Evolutionary conservation across 768 basidiomycete genomes (phyloP).

Genomic region (Hysterangium stoloniferum): DNA sequence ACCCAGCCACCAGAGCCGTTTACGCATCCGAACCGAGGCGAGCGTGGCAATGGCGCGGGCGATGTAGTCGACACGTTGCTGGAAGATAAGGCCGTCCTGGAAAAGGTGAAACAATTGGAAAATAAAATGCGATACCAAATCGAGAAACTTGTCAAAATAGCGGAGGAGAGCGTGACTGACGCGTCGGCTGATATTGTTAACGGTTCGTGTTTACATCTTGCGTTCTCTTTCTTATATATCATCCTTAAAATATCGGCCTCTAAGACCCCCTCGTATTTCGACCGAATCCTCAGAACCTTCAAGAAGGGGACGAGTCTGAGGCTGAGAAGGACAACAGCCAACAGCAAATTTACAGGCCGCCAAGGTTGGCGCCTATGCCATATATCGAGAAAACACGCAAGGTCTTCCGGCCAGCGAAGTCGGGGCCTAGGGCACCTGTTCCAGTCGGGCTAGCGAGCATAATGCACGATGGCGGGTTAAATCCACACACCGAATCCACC

Average conservation of each 20-base stretch:
- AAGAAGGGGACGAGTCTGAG: slow-evolving; percentile 34
- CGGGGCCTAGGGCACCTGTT: slow-evolving; percentile 44
- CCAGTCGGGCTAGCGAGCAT: slow-evolving; percentile 57
- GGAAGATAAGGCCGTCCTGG: slow-evolving; percentile 73
- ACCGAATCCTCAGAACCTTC: slow-evolving; percentile 77
- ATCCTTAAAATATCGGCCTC: slow-evolving; percentile 1
- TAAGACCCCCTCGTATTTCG: slow-evolving; percentile 88
- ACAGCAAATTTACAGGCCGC: slow-evolving; percentile 67
- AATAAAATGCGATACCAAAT: slow-evolving; percentile 90
- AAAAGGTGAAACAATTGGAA: slow-evolving; percentile 83
- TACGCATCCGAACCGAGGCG: slow-evolving; percentile 38
- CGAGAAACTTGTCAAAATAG: slow-evolving; percentile 80
- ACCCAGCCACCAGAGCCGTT: slow-evolving; percentile 46
- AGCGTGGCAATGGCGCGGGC: slow-evolving; percentile 53
- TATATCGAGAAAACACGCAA: slow-evolving; percentile 63
- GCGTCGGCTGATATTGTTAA: slow-evolving; percentile 39
- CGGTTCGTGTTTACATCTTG: slow-evolving; percentile 45
- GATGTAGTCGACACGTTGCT: slow-evolving; percentile 77
- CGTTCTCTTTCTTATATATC: background rate
- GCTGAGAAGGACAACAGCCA: slow-evolving; percentile 21
- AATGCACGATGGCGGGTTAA: slow-evolving; percentile 42
- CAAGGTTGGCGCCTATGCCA: slow-evolving; percentile 82
- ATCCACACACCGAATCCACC: slow-evolving; percentile 64
- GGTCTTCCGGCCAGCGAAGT: slow-evolving; percentile 37
- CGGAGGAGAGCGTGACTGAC: slow-evolving; percentile 46